A percentile compares a stretch with the other conserved stretches of the same genome.
These are phyloP conservation scores for Talaromyces ruber DNA, from an alignment of 495 filamentous ascomycete species.

Conservation along the genomic window DNA sequence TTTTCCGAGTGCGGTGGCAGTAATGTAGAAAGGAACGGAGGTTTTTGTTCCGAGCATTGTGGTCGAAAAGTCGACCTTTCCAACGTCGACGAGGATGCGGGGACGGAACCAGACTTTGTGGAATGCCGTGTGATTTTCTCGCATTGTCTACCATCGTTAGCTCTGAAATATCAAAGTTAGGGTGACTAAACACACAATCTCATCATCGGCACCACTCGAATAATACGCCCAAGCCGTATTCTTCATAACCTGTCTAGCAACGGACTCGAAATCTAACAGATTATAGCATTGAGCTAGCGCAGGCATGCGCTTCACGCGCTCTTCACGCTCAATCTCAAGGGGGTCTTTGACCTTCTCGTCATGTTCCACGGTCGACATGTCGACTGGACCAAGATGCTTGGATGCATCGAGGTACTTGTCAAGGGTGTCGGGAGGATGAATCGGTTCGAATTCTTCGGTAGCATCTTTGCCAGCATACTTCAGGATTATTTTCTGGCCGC, in stretches of 20 bases:
- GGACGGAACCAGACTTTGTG: constrained; percentile 98
- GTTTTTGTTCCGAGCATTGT: constrained; percentile 85
- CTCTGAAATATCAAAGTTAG: not conserved
- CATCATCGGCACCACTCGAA: constrained; percentile 90
- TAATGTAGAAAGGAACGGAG: constrained; percentile 83
- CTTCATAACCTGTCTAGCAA: constrained; percentile 84
- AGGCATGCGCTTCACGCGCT: constrained; percentile 72
- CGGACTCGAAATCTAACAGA: constrained; percentile 87
- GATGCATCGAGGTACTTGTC: constrained; percentile 70
- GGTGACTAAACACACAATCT: constrained; percentile 63
- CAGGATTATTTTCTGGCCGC: constrained; percentile 72
- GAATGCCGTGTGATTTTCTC: constrained; percentile 93
- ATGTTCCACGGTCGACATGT: constrained; percentile 75
- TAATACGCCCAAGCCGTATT: constrained; percentile 96
- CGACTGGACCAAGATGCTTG: constrained; percentile 85
- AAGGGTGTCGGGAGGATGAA: constrained; percentile 79
- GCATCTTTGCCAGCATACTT: constrained; percentile 82
- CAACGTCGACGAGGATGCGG: constrained; percentile 74
- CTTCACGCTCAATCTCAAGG: constrained; percentile 66
- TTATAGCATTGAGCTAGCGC: constrained; percentile 87
- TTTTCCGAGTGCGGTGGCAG: constrained; percentile 87
- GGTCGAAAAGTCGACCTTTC: constrained; percentile 73
- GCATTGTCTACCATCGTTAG: constrained; percentile 62
- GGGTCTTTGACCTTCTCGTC: constrained; percentile 64
- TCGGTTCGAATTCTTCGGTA: constrained; percentile 84